A percentile compares a stretch with the other conserved stretches of the same genome.
phyloP scores from a whole-genome alignment of 768 basidiomycete species.

The Cyclocybe aegerita region DNA sequence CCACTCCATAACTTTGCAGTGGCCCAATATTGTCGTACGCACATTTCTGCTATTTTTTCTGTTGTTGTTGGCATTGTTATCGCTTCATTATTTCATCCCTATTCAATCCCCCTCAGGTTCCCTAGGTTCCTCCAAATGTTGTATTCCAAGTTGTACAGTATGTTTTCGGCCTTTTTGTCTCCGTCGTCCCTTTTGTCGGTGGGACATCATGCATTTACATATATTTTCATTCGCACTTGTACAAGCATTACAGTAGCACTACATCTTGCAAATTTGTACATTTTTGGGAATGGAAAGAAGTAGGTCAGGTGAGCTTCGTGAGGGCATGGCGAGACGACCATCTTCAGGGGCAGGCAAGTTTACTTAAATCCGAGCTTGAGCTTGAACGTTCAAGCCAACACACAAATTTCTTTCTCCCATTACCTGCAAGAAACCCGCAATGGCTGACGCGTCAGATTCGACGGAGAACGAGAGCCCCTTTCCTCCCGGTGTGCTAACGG shows the following conservation, averaged over 20 bases:
- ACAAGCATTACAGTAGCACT: not conserved
- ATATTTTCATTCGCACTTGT: not conserved
- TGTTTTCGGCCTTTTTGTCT: slow-evolving; percentile 15
- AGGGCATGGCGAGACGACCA: too few species aligned
- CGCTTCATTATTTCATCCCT: slow-evolving; percentile 29
- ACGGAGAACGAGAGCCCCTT: slow-evolving; percentile 4
- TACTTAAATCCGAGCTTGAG: too few species aligned
- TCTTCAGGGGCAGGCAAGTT: too few species aligned
- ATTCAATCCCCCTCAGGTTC: slow-evolving; percentile 11
- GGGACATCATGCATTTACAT: slow-evolving; percentile 1
- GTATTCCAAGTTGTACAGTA: slow-evolving; percentile 23
- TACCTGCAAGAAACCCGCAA: too few species aligned
- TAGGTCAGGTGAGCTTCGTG: not conserved
- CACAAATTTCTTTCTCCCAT: too few species aligned
- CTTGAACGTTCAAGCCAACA: too few species aligned
- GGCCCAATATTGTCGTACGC: not conserved
- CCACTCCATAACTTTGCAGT: slow-evolving; percentile 3
- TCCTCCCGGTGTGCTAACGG: slow-evolving; percentile 13
- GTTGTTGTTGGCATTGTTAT: slow-evolving; percentile 41
- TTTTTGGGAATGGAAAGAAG: not conserved
- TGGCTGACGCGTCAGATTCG: slow-evolving; percentile 1
- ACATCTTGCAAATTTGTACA: slow-evolving; percentile 1
- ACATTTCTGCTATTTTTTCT: slow-evolving; percentile 9
- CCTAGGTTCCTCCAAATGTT: slow-evolving; percentile 17
- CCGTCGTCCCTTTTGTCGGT: not conserved